Evolutionary conservation across 169 alveolate species (phyloP), one percentile per base, ranked within the genome.

Genomic region (Cryptosporidium ubiquitum): DNA sequence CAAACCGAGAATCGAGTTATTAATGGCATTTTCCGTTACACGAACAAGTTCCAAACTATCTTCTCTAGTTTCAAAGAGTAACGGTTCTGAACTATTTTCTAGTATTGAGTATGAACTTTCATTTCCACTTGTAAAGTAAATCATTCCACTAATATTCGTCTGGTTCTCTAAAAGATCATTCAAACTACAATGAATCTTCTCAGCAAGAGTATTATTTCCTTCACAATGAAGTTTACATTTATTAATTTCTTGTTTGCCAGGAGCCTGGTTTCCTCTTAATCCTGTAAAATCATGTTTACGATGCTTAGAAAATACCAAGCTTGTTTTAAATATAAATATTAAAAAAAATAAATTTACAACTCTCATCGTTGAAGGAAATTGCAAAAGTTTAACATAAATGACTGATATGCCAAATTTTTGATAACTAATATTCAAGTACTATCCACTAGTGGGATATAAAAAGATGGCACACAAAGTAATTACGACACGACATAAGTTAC

Each of bases 401-500:
- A 73, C 35, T 12, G 7, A 5, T 2, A 47, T 57, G 44, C 40
- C 57, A 44, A 70, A 44, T 9, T 39, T 44, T 20, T 9, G 23
- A 3, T 33, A 57, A 31, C 51, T 55, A 58, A 7, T 20, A 73
- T 58, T 37, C 29, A 37, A 1, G n/a, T n/a, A 5, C n/a, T 42
- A 42, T 73, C 85, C 85, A 73, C 85, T 52, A 73, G 55, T 47
- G 55, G 23, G 55, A 47, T 47, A 47, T 12, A 12, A 29, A 33
- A 52, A 73, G 44, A 23, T 73, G 69, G 31, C 70, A 58, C 85
- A 73, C 85, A 73, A 39, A 40, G 64, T 66, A 14, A 66, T 69
- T 69, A 35, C 85, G 85, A 73, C 85, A 55, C 51, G 85, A 73
- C 85, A 73, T 73, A 73, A n/a, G 49, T 73, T 73, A 73, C 85